A percentile compares a stretch with the other conserved stretches of the same genome.
These are phyloP conservation scores for Hyaloscypha bicolor DNA, from an alignment of 495 filamentous ascomycete species.

Conservation along the genomic window DNA sequence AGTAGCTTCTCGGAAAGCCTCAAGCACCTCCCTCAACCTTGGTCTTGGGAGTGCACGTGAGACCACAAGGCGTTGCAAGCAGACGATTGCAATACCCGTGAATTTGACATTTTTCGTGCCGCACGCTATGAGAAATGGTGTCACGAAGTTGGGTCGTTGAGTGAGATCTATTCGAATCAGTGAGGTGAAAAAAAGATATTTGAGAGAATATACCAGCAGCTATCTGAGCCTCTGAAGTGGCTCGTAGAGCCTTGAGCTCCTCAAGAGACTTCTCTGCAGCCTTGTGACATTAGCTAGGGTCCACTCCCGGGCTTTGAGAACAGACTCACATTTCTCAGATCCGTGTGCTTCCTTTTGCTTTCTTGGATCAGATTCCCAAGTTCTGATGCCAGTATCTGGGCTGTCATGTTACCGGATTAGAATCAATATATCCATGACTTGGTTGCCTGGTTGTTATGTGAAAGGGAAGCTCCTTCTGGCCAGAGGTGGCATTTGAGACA, in stretches of 20 bases:
- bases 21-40: slow-evolving; percentile 78
- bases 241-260: slow-evolving; percentile 79
- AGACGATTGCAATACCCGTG: slow-evolving; percentile 81
- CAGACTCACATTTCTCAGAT: slow-evolving; percentile 74
- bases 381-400: slow-evolving; percentile 87
- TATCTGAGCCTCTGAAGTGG: slow-evolving; percentile 79
- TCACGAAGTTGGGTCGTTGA: slow-evolving; percentile 78
- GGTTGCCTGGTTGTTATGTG: slow-evolving; percentile 9
- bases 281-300: slow-evolving; percentile 46
- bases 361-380: slow-evolving; percentile 92
- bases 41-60: slow-evolving; percentile 72
- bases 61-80: slow-evolving; percentile 85
- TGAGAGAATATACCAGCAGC: slow-evolving; percentile 64
- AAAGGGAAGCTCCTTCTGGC: slow-evolving; percentile 6
- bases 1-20: slow-evolving; percentile 82
- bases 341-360: slow-evolving; percentile 88
- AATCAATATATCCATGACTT: slow-evolving; percentile 32
- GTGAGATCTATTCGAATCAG: slow-evolving; percentile 66
- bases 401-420: slow-evolving; percentile 71
- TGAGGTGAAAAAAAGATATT: neutral
- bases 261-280: slow-evolving; percentile 92
- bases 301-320: neutral
- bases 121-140: slow-evolving; percentile 92
- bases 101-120: slow-evolving; percentile 86
- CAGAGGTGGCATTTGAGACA: slow-evolving; percentile 9